Base-by-base conservation (phyloP, 106 monocot genomes). In the Amphibolis antarctica region DNA sequence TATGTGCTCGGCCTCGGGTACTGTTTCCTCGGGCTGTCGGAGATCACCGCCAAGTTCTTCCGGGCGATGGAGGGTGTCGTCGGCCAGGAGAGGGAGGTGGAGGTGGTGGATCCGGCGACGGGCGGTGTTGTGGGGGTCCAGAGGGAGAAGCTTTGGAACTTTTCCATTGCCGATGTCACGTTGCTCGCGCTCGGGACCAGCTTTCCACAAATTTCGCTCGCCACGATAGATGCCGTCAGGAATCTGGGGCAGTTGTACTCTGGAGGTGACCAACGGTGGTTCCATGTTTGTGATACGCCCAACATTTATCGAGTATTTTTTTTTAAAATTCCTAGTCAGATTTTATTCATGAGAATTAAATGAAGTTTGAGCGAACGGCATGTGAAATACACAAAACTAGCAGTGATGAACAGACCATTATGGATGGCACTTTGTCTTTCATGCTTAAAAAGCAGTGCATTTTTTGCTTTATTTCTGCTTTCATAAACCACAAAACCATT, bases 151-250 rank as follows among this genome's bases (percentile, higher is more conserved):
- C 52, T 86, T 28, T 91, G 86, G 86, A 91, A 91, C 75, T 83
- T 79, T 51, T 69, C 78, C 0, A 77, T 91, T 46, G 91, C 91
- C 17, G 86, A 91, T 60, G 79, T 91, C 45, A 74, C 86, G 48
- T 59, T 91, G 19, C 62, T 91, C 42, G 86, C 91, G 9, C 86
- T 91, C 69, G 91, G 91, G 28, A 91, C 91, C 20, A 91, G 91
- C 71, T 91, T 91, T 66, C 91, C 91, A 1, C 91, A 91, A 53
- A 91, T 91, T 44, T 91, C 91, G 47, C 70, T 91, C 11, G 91
- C 91, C 24, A 86, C 86, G n/a, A 83, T 91, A 42, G 91, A 91
- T 46, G 86, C 91, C 9, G 72, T 91, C 23, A 66, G 65, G 42
- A 91, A 91, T 62, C 46, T 86, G 21, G 91, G 91, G 28, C 70